phyloP scores from a whole-genome alignment of 2,329 filamentous ascomycete genomes.

The Fusarium albidum region DNA sequence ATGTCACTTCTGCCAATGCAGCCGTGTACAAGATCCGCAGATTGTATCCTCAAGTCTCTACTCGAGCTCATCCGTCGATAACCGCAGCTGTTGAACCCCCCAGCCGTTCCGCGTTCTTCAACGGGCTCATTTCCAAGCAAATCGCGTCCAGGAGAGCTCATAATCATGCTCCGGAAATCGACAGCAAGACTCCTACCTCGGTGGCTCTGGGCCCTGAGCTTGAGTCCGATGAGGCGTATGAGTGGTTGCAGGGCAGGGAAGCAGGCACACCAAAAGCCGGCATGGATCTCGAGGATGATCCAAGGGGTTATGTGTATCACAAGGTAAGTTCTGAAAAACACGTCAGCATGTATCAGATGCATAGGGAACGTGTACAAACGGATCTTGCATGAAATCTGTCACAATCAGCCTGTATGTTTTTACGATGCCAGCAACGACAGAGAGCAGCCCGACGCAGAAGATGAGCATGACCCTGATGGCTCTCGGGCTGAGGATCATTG shows the following conservation, averaged over 20 bases:
- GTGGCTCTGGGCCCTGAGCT: neutral
- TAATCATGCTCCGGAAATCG: too few species aligned
- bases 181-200: too few species aligned
- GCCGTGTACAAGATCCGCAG: too few species aligned
- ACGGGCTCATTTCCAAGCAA: too few species aligned
- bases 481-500: slow-evolving; percentile 47
- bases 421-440: slow-evolving; percentile 47
- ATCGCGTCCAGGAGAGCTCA: too few species aligned
- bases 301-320: slow-evolving; percentile 47
- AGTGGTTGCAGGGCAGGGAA: slow-evolving; percentile 51
- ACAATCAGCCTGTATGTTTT: slow-evolving; percentile 44
- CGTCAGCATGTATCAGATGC: neutral
- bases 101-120: too few species aligned
- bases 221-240: slow-evolving; percentile 41
- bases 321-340: slow-evolving; percentile 43
- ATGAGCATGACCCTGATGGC: slow-evolving; percentile 48
- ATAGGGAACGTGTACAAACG: slow-evolving; percentile 37
- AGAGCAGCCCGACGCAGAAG: slow-evolving; percentile 48
- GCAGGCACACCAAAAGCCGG: slow-evolving; percentile 52
- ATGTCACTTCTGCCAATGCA: too few species aligned
- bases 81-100: too few species aligned
- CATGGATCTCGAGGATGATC: slow-evolving; percentile 51
- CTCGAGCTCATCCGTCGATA: too few species aligned
- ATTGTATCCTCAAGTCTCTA: too few species aligned
- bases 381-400: slow-evolving; percentile 40